Base-by-base conservation (phyloP, 2,329 filamentous ascomycete genomes). In the Paraconiothyrium sp. region DNA sequence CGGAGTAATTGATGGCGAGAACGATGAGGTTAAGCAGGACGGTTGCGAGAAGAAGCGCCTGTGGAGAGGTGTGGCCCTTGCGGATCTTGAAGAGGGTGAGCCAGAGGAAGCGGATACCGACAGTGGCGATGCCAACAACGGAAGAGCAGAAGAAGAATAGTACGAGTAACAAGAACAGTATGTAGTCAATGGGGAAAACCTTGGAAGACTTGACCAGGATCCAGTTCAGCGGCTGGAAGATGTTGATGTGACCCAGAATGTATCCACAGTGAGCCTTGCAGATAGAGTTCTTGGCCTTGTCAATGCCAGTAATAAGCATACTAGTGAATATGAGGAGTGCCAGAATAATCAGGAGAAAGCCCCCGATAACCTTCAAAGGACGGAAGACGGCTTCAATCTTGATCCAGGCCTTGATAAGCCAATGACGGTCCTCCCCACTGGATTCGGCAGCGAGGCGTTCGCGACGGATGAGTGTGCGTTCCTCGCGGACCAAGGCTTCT, bases 101-200 rank as follows among this genome's bases (percentile, higher is more conserved):
- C 95, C 95, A 99, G 56, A 99, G 86, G 84, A 99, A 97, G 67
- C 95, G 92, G 72, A 99, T 97, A 49, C 95, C 95, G 60, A 97
- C 87, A 1, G 89, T 87, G 3, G 93, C 92, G 57, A 98, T 89
- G 16, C 95, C 95, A 1, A 93, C 88, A 55, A 99, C 90, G 10
- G 93, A 94, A 72, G 92, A 91, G 80, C 87, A 89, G 81, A 99
- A 98, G 77, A 99, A 89, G 69, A 97, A 88, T 1, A 98, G 82
- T 0, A 96, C 88, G 9, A 99, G 82, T 1, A 97, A 81, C 0
- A 92, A 88, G 85, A 97, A 96, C 56, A 99, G 85, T 35, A 95
- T 82, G 76, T 98, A 98, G 82, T 99, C 95, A 65, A 97, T 84
- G 0, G 95, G 95, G 81, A 97, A 98, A 1, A 91, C 88, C 71